phyloP scores from a whole-genome alignment of 441 rosid genomes.

The Melastoma candidum region DNA sequence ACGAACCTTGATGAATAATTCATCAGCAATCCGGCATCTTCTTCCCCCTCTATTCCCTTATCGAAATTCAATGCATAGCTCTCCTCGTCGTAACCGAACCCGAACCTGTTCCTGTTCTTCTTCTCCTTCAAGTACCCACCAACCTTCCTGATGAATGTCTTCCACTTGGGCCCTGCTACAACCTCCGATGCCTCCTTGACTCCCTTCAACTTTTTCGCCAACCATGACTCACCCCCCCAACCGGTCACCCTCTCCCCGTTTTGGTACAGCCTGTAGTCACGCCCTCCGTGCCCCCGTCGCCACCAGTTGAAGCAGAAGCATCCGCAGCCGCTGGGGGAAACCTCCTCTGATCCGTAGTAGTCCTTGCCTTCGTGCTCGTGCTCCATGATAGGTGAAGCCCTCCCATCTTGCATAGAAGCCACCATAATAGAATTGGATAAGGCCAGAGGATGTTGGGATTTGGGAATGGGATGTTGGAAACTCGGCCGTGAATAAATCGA shows the following conservation, averaged over 20 bases:
- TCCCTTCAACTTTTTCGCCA: constrained; percentile 25
- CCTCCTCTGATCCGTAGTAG: constrained; percentile 8
- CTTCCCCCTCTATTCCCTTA: constrained; percentile 19
- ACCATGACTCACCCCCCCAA: constrained; percentile 23
- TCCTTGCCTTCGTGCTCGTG: constrained; percentile 21
- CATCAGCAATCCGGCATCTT: constrained; percentile 16
- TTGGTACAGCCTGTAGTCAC: constrained; percentile 11
- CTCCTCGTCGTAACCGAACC: constrained; percentile 34
- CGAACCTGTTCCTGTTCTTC: constrained; percentile 13
- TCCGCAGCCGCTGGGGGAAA: constrained; percentile 18
- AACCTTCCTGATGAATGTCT: constrained; percentile 34
- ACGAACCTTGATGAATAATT: constrained; percentile 24
- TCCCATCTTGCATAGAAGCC: constrained; percentile 10
- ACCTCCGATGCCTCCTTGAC: constrained; percentile 35
- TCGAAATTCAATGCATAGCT: constrained; percentile 58
- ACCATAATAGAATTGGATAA: not conserved
- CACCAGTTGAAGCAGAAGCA: constrained; percentile 29
- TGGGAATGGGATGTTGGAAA: no score
- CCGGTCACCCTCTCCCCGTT: constrained; percentile 6
- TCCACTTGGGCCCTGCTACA: constrained; percentile 55
- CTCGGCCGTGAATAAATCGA: no score
- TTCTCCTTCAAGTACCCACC: constrained; percentile 20
- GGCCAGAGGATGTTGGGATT: no score
- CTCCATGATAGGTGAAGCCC: constrained; percentile 20
- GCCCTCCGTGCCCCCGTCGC: constrained; percentile 1